Base-by-base conservation (phyloP, 2,329 filamentous ascomycete genomes). In the Xylaria sp. region DNA sequence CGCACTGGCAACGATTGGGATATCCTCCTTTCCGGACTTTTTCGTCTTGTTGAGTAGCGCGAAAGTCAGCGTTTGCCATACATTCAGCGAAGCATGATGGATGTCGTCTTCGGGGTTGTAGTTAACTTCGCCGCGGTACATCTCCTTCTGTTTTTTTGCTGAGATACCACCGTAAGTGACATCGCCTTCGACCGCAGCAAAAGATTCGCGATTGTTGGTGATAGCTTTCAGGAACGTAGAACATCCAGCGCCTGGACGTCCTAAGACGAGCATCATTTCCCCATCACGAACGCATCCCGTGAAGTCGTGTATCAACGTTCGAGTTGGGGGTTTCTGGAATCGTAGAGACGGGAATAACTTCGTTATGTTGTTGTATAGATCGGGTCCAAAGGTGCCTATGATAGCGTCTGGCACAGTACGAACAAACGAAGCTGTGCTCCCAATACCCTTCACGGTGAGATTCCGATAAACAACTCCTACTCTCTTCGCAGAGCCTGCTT, bases 81-180 rank as follows among this genome's bases (percentile, higher is more conserved):
- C 92, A 6, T 89, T 93, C 42, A 95, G 82, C 1, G 86, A 85
- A 2, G 92, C 89, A 75, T 94, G 90, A 77, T 95, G 92, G 20
- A 88, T 84, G 74, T 94, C 92, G 72, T 93, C 92, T 77, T 95
- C 92, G 17, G 87, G 88, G 73, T 93, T 93, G 78, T 94, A 94
- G 73, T 90, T 90, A 75, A 93, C 91, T 77, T 94, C 92, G 42
- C 92, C 92, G 54, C 90, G 85, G 78, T 91, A 94, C 70, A 86
- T 83, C 75, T 90, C 89, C 74, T 87, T 84, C 75, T 93, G 90
- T 73, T 91, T 88, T 33, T 87, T 82, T 0, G 92, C 90, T 1
- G 89, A 81, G 17, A 94, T 90, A 15, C 90, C 91, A 48, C 91
- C 91, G 73, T 94, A 94, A 2, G 84, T 86, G 4, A 94, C 87